A percentile compares a stretch with the other conserved stretches of the same genome.
Conservation (phyloP, 441 rosid genomes). For the Syzygium syzygioides region DNA sequence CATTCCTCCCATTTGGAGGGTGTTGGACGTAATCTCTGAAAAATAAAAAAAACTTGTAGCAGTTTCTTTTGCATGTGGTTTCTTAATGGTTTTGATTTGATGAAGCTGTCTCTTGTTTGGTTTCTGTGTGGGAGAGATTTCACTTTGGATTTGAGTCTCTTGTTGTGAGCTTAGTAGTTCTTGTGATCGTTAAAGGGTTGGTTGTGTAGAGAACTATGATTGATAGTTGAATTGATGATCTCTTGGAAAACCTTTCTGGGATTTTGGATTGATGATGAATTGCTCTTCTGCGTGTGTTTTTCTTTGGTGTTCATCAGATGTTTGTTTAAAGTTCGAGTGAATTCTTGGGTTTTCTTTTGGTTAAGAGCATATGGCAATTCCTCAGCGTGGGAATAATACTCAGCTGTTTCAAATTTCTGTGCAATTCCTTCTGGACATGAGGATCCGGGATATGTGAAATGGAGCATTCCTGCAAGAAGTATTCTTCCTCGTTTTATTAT, state of each 20-base stretch:
- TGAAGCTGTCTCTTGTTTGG: not conserved
- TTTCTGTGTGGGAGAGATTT: not conserved
- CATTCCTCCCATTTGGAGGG: not conserved
- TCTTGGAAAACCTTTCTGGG: not conserved
- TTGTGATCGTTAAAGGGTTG: not conserved
- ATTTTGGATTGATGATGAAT: not conserved
- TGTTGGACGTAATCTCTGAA: not conserved
- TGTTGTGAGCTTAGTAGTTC: not conserved
- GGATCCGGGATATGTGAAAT: not conserved
- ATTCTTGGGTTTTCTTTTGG: not conserved
- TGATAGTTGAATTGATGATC: not conserved
- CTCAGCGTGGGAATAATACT: not conserved
- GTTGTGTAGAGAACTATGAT: not conserved
- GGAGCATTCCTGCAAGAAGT: not conserved
- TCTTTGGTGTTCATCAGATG: not conserved
- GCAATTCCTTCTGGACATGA: not conserved
- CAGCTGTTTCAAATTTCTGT: not conserved
- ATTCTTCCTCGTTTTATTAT: not conserved
- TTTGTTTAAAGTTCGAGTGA: not conserved
- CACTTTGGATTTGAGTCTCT: not conserved
- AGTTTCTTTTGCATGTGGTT: not conserved
- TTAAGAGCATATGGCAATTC: not conserved
- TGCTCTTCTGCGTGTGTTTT: not conserved
- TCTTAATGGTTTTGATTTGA: not conserved
- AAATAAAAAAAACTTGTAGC: not conserved